Evolutionary conservation across 2,329 filamentous ascomycete genomes (phyloP).

Genomic region (Aspergillus quadricinctus): DNA sequence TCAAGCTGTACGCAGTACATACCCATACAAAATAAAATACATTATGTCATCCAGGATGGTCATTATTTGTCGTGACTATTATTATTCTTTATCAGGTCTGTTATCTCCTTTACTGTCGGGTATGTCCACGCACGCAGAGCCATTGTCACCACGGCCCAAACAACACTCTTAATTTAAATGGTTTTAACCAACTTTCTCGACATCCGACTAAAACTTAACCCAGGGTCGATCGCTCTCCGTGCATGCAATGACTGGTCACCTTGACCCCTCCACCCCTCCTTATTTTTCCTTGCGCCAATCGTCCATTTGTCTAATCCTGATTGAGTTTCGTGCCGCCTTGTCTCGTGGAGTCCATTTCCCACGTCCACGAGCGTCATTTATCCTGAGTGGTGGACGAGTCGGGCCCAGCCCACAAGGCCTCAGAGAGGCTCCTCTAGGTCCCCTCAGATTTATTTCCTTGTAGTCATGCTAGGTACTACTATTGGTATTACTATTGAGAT

Average conservation of each 20-base stretch:
- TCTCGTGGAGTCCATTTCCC: conserved; percentile 11
- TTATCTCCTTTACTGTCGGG: neutral
- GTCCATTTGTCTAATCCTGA: conserved; percentile 9
- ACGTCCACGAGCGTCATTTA: conserved; percentile 16
- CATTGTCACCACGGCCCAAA: conserved; percentile 5
- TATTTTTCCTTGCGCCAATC: conserved; percentile 6
- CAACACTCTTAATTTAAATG: neutral
- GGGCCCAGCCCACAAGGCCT: neutral
- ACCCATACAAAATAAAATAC: neutral
- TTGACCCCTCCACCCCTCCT: conserved; percentile 8
- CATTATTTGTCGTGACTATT: neutral
- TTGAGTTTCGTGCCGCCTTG: conserved; percentile 17
- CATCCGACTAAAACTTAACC: conserved; percentile 9
- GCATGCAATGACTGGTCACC: conserved; percentile 2
- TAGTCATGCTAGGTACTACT: neutral
- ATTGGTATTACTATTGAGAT: neutral
- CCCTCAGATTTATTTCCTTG: neutral
- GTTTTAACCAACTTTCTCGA: neutral
- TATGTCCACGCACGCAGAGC: neutral
- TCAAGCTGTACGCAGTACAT: neutral
- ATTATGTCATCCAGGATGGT: neutral
- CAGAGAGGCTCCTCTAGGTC: neutral
- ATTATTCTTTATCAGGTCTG: neutral
- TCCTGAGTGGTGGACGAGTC: conserved; percentile 10
- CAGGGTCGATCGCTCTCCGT: conserved; percentile 8